Conservation (phyloP, 176 grass and related monocot genomes). For the Avena atlantica region DNA sequence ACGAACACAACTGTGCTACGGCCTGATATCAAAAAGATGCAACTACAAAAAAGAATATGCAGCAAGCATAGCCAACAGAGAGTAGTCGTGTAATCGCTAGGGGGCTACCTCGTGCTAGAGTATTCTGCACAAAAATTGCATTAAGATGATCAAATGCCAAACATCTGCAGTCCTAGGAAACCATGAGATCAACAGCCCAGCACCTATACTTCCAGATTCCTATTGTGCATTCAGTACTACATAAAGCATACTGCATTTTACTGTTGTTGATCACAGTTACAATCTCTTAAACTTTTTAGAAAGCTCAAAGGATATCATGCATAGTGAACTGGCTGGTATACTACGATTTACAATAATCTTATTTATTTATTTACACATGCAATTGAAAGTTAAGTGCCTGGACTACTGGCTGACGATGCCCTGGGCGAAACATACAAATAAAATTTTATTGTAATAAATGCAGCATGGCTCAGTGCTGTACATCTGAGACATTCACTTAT, state of each 20-base stretch:
- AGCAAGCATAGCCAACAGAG: not conserved
- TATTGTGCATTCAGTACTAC: not conserved
- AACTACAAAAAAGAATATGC: not conserved
- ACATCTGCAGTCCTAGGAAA: not conserved
- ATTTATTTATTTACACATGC: not conserved
- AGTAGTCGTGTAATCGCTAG: not conserved
- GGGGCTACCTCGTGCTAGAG: not conserved
- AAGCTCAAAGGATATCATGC: not conserved
- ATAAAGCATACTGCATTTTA: not conserved
- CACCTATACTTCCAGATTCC: not conserved
- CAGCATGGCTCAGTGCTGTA: not conserved
- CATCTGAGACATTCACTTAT: not conserved
- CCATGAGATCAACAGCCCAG: not conserved
- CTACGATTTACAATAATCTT: not conserved
- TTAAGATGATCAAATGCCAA: not conserved
- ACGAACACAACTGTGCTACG: too few relatives aligned
- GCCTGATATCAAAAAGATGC: not conserved
- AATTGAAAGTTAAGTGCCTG: slow-evolving; percentile 7
- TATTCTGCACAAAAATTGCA: not conserved
- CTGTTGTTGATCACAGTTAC: not conserved
- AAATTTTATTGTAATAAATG: not conserved
- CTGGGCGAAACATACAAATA: not conserved
- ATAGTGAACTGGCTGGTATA: not conserved
- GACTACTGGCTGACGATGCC: not conserved
- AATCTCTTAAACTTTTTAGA: not conserved